Evolutionary conservation across 805 yeast genomes (phyloP).

Genomic region (Saturnispora halmiae): DNA sequence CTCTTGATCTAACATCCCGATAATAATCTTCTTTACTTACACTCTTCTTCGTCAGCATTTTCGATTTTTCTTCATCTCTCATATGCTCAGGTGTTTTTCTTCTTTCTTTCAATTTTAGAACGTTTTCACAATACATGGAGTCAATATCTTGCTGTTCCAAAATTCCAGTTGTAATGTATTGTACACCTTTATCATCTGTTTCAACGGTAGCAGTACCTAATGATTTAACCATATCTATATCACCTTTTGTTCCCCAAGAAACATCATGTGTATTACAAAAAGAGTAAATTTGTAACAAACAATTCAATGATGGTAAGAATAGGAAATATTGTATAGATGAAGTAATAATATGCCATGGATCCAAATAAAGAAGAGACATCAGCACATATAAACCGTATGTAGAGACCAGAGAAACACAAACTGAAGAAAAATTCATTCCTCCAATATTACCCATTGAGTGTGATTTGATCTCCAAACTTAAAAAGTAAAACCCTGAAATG

Average conservation of each 20-base stretch:
- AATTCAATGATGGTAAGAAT: conserved; percentile 83
- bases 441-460: conserved; percentile 32
- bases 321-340: conserved; percentile 83
- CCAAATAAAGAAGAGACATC: conserved; percentile 77
- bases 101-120: conserved; percentile 62
- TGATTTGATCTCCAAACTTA: conserved; percentile 44
- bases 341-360: conserved; percentile 93
- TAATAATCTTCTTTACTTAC: conserved; percentile 72
- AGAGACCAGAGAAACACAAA: conserved; percentile 76
- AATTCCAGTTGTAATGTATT: conserved; percentile 73
- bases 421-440: conserved; percentile 51
- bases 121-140: conserved; percentile 67
- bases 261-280: conserved; percentile 98
- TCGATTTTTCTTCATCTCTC: conserved; percentile 32
- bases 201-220: conserved; percentile 76
- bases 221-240: conserved; percentile 58
- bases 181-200: conserved; percentile 73
- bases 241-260: conserved; percentile 99
- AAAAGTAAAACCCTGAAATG: conserved; percentile 74
- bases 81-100: conserved; percentile 51
- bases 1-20: conserved; percentile 88
- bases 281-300: conserved; percentile 90
- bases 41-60: conserved; percentile 30
- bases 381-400: conserved; percentile 84
- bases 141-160: conserved; percentile 71